Base-by-base conservation (phyloP, 345 rosid species). In the Euphorbia tirucalli region DNA sequence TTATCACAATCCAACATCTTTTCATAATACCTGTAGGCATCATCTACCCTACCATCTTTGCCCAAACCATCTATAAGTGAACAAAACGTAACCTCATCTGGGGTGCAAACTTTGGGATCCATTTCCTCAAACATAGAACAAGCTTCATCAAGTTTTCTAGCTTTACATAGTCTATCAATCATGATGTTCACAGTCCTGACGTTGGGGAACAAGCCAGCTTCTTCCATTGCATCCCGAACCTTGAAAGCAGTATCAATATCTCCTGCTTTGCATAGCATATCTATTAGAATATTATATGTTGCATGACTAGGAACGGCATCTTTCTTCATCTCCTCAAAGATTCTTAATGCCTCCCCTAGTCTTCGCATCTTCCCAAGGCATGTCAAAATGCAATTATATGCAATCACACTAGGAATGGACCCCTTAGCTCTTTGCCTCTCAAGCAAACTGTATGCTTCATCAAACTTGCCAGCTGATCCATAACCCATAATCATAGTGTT, bases 401-500 rank as follows among this genome's bases (percentile, higher is more conserved):
- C 91, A 43, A 95, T 82, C 65, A 89, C 94, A 61, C 89, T 87
- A 0, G 97, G 99, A 73, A 92, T 95, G 79, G 89, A 88, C 32
- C 98, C 99, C 68, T 92, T 95, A 64, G 81, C 90, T 67, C 85
- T 92, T 66, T 87, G 97, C 70, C 98, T 88, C 76, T 95, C 96
- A 1, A 95, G 83, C 71, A 95, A 84, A 78, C 74, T 60, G 71
- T 86, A 92, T 50, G 93, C 99, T 74, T 90, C 87, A 19, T 86
- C 88, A 82, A 95, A 92, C 77, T 85, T 92, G 55, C 99, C 97
- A 50, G 87, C 91, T 5, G 81, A 87, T 72, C 97, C 97, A 69
- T 90, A 95, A 37, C 97, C 97, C 99, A 95, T 95, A 39, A 92
- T 88, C 99, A 95, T 89, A 22, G 98, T 95, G 75, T 87, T 92